Evolutionary conservation across 2,329 filamentous ascomycete species (phyloP), one percentile per base, ranked within the genome.

Genomic region (Colletotrichum somersetense): DNA sequence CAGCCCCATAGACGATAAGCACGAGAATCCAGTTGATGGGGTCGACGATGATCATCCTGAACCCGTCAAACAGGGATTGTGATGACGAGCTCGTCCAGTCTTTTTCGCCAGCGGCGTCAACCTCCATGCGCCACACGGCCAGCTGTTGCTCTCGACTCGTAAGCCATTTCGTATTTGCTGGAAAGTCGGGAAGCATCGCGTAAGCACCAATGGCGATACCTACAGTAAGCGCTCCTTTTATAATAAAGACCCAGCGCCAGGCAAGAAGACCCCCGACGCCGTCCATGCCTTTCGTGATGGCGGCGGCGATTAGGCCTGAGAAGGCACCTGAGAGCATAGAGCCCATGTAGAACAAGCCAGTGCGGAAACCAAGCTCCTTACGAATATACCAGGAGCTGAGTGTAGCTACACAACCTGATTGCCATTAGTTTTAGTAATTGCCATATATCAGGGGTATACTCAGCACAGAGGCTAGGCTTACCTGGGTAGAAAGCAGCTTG

Each of bases 161-260:
- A 14, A 78, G 65, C 75, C 76, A 78, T 44, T 82, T 83, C 0
- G 85, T 87, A 66, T 80, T 77, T 0, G 78, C 80, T 0, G 79
- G 78, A 0, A 77, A 79, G 1, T 79, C 76, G 1, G 77, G 76
- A 69, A 81, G 78, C 61, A 76, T 74, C 66, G 79, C 79, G 73
- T 77, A 77, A 1, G 79, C 79, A 63, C 74, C 73, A 11, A 79
- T 38, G 0, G 88, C 89, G 68, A 91, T 84, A 2, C 85, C 46
- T 4, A 52, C n/a, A 3, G 26, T 53, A 16, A 67, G 59, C n/a
- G 42, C 52, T 14, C 83, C 75, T 50, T 85, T 82, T 1, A 85
- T 77, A 6, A 84, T 75, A 57, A 85, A 81, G 7, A 89, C 82
- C 87, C 87, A 89, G 77, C 87, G 86, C 88, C 88, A 90, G 2